phyloP scores from a whole-genome alignment of 352 stramenopile species.

The Globisporangium alternatum region DNA sequence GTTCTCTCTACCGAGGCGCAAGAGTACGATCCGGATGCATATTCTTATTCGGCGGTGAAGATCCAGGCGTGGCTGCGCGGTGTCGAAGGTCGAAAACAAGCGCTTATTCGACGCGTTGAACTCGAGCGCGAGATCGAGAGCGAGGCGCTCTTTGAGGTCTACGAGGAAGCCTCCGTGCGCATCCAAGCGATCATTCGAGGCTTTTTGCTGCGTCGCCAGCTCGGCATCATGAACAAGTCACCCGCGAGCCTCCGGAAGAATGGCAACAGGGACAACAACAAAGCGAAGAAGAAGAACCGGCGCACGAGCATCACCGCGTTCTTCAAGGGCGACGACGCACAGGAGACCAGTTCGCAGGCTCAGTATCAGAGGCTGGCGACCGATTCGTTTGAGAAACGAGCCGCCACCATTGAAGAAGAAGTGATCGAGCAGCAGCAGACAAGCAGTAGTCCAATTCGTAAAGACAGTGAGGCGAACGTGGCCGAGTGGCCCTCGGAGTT shows the following conservation, averaged over 20 bases:
- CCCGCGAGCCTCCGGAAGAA: neutral
- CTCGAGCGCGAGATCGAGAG: slow-evolving; percentile 16
- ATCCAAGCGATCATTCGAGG: slow-evolving; percentile 16
- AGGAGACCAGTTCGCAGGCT: neutral
- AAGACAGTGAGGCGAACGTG: slow-evolving; percentile 21
- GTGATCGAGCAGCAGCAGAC: neutral
- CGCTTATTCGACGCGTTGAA: slow-evolving; percentile 2
- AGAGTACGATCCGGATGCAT: neutral
- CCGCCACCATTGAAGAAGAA: neutral
- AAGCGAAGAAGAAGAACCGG: slow-evolving; percentile 3
- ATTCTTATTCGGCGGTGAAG: neutral
- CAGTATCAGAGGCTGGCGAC: neutral
- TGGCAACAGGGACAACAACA: neutral
- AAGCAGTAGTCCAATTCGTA: neutral
- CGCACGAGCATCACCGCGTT: slow-evolving; percentile 5
- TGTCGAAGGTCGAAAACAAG: slow-evolving; percentile 5
- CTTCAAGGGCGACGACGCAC: neutral
- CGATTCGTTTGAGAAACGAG: neutral
- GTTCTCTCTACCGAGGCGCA: neutral
- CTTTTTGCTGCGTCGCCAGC: slow-evolving; percentile 4
- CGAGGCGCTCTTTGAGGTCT: slow-evolving; percentile 14
- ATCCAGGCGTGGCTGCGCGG: slow-evolving; percentile 16
- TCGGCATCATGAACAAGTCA: neutral
- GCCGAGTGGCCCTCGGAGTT: slow-evolving; percentile 51
- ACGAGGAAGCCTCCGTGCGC: slow-evolving; percentile 12